Evolutionary conservation across 2,329 filamentous ascomycete genomes (phyloP), one percentile per base, ranked within the genome.

Genomic region (Fusarium abutilonis): DNA sequence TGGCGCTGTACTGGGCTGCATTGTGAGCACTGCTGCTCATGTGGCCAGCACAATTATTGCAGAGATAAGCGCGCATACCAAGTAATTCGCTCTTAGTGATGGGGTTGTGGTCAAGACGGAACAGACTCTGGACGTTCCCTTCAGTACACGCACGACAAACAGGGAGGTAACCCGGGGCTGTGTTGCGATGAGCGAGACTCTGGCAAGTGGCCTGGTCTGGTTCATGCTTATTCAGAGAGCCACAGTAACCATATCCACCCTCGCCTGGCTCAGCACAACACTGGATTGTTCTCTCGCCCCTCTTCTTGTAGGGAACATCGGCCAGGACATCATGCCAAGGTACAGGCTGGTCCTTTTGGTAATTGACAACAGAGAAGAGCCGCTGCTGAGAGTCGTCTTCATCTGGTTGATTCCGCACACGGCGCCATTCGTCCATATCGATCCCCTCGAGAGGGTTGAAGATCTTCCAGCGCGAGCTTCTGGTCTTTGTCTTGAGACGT

Each of bases 51-150:
- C 78, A 80, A 0, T 26, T 23, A 10, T 40, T 28, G 61, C 78
- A 80, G 5, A 76, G 68, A 64, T 76, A 78, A 36, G 70, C 70
- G 4, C 78, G 73, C 67, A 79, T 72, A 29, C 31, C 42, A n/a
- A 73, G 28, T n/a, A 77, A 51, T 29, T 75, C 71, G 5, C 17
- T 26, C 9, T 15, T 28, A 1, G 52, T 57, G 34, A 74, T 35
- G 35, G 57, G 36, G n/a, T 44, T 51, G 7, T n/a, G 28, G 1
- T 52, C 8, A 7, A 40, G 53, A 2, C 48, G 14, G 32, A 66
- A 56, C 36, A 76, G 55, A 7, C 62, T 40, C 4, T 26, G 19
- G 13, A 61, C 60, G 57, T 62, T 68, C 2, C 14, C n/a, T 2
- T 46, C 7, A 44, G 71, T 49, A 61, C 78, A 79, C 1, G 36